A percentile compares a stretch with the other conserved stretches of the same genome.
Conservation (phyloP, 441 rosid species). For the Geranium incanum region DNA sequence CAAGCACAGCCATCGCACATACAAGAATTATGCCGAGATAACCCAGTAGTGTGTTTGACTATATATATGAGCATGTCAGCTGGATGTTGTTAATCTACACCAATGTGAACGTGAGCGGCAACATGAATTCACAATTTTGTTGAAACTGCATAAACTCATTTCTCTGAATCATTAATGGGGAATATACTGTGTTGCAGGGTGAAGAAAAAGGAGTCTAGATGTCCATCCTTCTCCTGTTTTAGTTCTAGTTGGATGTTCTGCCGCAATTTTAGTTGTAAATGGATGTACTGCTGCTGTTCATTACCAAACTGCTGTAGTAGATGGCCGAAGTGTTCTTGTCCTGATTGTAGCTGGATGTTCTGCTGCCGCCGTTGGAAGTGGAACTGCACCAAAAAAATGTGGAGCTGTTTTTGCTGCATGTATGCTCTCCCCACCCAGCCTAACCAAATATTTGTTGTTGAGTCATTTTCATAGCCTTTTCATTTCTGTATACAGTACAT, state of each 20-base stretch:
- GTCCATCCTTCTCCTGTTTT: not conserved
- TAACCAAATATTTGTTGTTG: too few species aligned
- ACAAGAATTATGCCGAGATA: not conserved
- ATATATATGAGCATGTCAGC: not conserved
- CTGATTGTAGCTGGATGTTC: conserved; percentile 3
- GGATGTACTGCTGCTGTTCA: not conserved
- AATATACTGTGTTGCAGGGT: not conserved
- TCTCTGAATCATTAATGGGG: not conserved
- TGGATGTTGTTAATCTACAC: not conserved
- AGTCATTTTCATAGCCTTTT: too few species aligned
- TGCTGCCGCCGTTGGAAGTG: not conserved
- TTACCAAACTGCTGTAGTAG: not conserved
- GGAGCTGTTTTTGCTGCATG: not conserved
- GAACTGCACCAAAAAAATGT: not conserved
- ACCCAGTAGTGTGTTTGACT: not conserved
- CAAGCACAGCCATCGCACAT: not conserved
- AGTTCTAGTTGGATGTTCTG: conserved; percentile 1
- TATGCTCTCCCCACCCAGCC: not conserved
- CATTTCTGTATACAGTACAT: not conserved
- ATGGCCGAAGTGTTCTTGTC: not conserved
- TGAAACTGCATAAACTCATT: not conserved
- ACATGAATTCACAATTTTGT: not conserved
- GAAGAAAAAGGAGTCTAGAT: conserved; percentile 4
- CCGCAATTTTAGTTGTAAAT: not conserved
- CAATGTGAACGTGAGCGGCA: too few species aligned